Conservation (phyloP, 2,329 filamentous ascomycete species). For the Penicillium sp. region DNA sequence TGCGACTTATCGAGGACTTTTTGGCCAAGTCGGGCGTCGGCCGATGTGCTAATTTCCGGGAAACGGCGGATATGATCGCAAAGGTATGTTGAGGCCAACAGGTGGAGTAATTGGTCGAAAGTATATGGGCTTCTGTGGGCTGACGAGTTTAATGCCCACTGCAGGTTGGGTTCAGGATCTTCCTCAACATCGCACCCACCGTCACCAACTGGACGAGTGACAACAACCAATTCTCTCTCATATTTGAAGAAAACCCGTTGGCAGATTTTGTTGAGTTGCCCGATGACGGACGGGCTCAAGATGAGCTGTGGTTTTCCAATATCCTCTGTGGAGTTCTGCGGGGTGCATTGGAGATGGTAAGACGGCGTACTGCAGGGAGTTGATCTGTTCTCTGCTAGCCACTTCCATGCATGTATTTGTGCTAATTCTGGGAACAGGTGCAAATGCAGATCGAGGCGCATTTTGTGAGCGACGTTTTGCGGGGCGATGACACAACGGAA, state of each 20-base stretch:
- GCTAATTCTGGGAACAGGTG: too few species aligned
- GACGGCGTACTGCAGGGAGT: too few species aligned
- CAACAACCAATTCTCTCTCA: constrained; percentile 88
- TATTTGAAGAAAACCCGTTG: constrained; percentile 94
- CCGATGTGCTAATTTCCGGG: constrained; percentile 81
- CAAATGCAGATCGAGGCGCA: constrained; percentile 98
- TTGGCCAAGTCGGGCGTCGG: constrained; percentile 88
- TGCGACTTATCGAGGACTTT: constrained; percentile 94
- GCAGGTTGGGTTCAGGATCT: constrained; percentile 98
- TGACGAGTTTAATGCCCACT: too few species aligned
- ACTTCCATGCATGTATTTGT: too few species aligned
- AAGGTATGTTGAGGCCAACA: too few species aligned
- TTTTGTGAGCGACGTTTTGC: constrained; percentile 85
- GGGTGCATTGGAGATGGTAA: constrained; percentile 89
- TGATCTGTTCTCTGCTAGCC: too few species aligned
- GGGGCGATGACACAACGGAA: constrained; percentile 91
- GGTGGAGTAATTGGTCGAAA: too few species aligned
- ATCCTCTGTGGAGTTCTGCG: constrained; percentile 87
- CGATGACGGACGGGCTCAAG: constrained; percentile 88
- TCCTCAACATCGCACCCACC: constrained; percentile 87
- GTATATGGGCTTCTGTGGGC: too few species aligned
- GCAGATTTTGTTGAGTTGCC: constrained; percentile 96
- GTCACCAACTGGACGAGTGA: constrained; percentile 94
- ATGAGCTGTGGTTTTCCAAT: constrained; percentile 97
- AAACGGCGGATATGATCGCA: constrained; percentile 93